phyloP scores from a whole-genome alignment of 192 early-diverging fungal species.

The Geosiphon pyriformis region DNA sequence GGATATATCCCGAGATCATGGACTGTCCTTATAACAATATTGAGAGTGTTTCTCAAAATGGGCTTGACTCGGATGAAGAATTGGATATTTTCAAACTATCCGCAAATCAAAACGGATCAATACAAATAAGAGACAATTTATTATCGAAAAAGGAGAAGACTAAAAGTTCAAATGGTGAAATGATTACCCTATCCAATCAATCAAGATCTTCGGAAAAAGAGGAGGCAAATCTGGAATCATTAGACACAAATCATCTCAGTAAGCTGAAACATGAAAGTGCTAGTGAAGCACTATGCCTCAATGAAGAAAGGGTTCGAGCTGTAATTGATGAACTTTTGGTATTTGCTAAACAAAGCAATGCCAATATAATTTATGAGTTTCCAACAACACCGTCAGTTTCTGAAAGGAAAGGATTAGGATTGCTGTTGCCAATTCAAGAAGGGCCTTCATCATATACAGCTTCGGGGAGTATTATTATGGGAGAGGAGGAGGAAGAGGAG shows the following conservation, averaged over 20 bases:
- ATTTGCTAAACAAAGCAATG: constrained; percentile 13
- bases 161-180: not conserved
- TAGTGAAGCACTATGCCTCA: not conserved
- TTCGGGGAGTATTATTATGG: not conserved
- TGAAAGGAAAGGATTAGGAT: constrained; percentile 12
- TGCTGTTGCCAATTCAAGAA: constrained; percentile 1
- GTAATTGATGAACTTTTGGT: constrained; percentile 9
- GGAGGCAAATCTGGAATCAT: not conserved
- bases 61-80: not conserved
- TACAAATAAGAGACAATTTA: not conserved
- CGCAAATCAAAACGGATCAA: not conserved
- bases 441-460: not conserved
- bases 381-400: not conserved
- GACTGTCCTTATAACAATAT: not conserved
- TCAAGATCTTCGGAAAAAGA: not conserved
- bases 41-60: not conserved
- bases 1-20: not conserved
- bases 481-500: no score
- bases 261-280: no score
- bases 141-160: not conserved
- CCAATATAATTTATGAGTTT: no score
- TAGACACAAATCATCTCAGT: no score
- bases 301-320: constrained; percentile 1
- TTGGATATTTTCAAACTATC: not conserved
- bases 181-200: not conserved